These are phyloP conservation scores for Annona cherimola DNA, from an alignment of 164 flowering plant genomes.

Conservation along the genomic window DNA sequence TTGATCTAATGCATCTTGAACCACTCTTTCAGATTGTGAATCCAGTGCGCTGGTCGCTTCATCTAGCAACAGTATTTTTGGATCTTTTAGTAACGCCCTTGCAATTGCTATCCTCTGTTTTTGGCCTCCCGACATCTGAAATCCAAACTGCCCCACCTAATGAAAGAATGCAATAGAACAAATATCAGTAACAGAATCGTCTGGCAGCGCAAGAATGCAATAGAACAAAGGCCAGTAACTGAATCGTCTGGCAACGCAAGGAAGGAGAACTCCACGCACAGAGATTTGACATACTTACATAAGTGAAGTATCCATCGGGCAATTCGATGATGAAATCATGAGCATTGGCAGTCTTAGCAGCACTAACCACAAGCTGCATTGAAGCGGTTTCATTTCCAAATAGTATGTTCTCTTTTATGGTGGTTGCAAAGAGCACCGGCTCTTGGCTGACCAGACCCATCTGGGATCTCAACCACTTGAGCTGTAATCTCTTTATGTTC, in stretches of 20 bases:
- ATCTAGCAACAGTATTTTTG: constrained; percentile 45
- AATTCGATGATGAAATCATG: constrained; percentile 44
- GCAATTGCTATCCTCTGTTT: constrained; percentile 59
- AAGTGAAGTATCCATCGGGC: constrained; percentile 49
- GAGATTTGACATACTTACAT: constrained; percentile 19
- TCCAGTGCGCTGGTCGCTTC: constrained; percentile 65
- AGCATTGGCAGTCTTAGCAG: constrained; percentile 49
- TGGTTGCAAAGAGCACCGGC: constrained; percentile 48
- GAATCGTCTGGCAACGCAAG: background rate
- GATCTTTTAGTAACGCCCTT: constrained; percentile 43
- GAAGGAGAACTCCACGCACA: background rate
- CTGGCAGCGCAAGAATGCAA: background rate
- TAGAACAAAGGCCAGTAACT: background rate
- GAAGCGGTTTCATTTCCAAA: constrained; percentile 46
- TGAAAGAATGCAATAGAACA: background rate
- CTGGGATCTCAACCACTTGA: constrained; percentile 43
- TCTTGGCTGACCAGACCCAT: constrained; percentile 52
- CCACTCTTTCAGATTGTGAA: constrained; percentile 39
- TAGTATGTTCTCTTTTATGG: constrained; percentile 40
- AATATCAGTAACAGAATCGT: background rate
- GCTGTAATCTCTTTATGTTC: constrained; percentile 31
- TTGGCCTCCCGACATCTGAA: constrained; percentile 55
- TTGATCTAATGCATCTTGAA: constrained; percentile 46
- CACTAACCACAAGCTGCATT: constrained; percentile 31
- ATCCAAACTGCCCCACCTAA: constrained; percentile 49